These are phyloP conservation scores for Thraustochytrium striatum DNA, from an alignment of 352 stramenopile genomes.

Conservation along the genomic window DNA sequence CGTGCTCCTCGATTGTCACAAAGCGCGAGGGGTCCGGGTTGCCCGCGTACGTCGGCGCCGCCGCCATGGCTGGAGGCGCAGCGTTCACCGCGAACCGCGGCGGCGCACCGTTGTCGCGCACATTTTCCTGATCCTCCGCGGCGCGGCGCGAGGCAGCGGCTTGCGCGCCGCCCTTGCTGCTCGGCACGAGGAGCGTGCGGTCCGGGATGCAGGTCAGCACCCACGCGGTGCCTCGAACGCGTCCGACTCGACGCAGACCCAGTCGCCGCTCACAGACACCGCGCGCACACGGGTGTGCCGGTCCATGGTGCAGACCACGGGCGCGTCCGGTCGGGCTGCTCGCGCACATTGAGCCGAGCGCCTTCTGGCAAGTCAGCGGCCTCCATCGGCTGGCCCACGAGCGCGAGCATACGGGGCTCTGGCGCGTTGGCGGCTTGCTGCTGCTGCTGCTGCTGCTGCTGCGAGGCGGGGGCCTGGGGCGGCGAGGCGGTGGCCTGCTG, in stretches of 20 bases:
- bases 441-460: background rate
- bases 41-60: background rate
- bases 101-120: no score
- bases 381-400: background rate
- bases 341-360: conserved; percentile 23
- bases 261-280: background rate
- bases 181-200: background rate
- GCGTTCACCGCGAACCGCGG: no score
- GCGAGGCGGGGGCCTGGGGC: background rate
- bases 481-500: no score
- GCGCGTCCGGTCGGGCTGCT: background rate
- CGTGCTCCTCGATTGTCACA: conserved; percentile 34
- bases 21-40: background rate
- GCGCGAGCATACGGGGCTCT: background rate
- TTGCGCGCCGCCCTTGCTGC: background rate
- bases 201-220: conserved; percentile 9
- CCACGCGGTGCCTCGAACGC: background rate
- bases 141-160: background rate
- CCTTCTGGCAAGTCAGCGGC: conserved; percentile 26
- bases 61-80: no score
- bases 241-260: conserved; percentile 7
- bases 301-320: conserved; percentile 11
- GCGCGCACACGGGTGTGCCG: background rate
- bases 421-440: background rate
- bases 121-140: no score